Evolutionary conservation across 2,329 filamentous ascomycete species (phyloP).

Genomic region (Rasamsonia emersonii): DNA sequence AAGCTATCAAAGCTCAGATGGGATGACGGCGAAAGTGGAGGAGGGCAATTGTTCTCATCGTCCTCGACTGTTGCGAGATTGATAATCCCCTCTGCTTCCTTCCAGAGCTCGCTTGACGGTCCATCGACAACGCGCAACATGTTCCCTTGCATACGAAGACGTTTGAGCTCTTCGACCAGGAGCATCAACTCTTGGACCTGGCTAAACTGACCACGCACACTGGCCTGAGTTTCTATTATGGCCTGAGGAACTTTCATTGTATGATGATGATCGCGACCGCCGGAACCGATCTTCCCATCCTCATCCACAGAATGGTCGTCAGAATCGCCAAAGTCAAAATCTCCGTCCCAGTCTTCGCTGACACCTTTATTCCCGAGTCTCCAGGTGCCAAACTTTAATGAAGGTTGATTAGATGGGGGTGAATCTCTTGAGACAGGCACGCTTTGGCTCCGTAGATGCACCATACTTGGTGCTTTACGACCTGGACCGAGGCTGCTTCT

Average conservation of each 20-base stretch:
- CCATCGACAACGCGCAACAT: slow-evolving; percentile 46
- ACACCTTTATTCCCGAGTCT: slow-evolving; percentile 58
- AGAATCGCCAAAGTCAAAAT: slow-evolving; percentile 56
- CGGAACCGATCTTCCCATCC: slow-evolving; percentile 25
- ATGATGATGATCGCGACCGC: slow-evolving; percentile 12
- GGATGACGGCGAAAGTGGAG: slow-evolving; percentile 46
- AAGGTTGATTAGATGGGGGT: slow-evolving; percentile 42
- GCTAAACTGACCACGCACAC: slow-evolving; percentile 56
- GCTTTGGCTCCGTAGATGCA: slow-evolving; percentile 59
- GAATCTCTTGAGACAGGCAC: slow-evolving; percentile 50
- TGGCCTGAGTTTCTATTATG: slow-evolving; percentile 57
- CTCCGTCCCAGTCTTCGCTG: slow-evolving; percentile 61
- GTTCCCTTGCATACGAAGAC: slow-evolving; percentile 48
- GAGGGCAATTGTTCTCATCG: slow-evolving; percentile 44
- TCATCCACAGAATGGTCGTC: slow-evolving; percentile 36
- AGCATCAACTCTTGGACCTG: slow-evolving; percentile 56
- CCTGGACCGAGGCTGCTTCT: slow-evolving; percentile 50
- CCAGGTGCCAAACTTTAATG: slow-evolving; percentile 56
- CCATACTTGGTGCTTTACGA: slow-evolving; percentile 49
- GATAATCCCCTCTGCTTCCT: slow-evolving; percentile 59
- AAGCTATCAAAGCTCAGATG: slow-evolving; percentile 52
- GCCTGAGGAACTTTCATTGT: slow-evolving; percentile 47
- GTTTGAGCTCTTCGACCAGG: slow-evolving; percentile 57
- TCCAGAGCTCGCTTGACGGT: slow-evolving; percentile 48
- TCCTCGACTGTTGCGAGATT: slow-evolving; percentile 58